Evolutionary conservation across 2,329 filamentous ascomycete species (phyloP), one percentile per base, ranked within the genome.

Genomic region (Xylaria arbuscula): DNA sequence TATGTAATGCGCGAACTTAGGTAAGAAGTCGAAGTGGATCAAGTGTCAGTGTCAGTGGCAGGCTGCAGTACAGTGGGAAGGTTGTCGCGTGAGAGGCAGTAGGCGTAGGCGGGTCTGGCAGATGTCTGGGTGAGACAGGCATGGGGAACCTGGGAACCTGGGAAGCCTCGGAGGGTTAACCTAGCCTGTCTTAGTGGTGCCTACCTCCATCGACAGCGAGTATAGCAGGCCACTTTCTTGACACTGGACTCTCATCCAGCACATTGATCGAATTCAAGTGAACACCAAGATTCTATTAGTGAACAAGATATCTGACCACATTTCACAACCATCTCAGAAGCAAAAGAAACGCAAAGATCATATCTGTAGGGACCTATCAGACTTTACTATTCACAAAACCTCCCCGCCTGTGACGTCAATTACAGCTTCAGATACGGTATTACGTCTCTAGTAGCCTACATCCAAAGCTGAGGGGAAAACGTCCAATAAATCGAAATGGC

Each of bases 401-500:
- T 34, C 28, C 38, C 24, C 3, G 24, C 17, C 34, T 38, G 38
- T 53, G 40, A 47, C 13, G 19, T 55, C 40, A 19, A 28, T 19
- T 13, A 32, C 50, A 15, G 17, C 38, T 17, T 17, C 34, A 63
- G 53, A 51, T 58, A 42, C 11, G 36, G 22, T 32, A 48, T 50
- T 5, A 28, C 28, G 28, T 28, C 34, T 15, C 34, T 48, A 53
- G 24, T 48, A 53, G 24, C 22, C 47, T 13, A 5, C n/a, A 22
- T 55, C 17, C 11, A 67, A 24, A 60, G 15, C 9, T 1, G 11
- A 42, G 32, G 19, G 34, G 53, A 13, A 8, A 19, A 22, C 15
- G 63, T 13, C 32, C 17, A 28, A 53, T 17, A 57, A 8, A 28
- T 17, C 42, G 57, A 64, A 8, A 76, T 76, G 74, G 62, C 74